phyloP scores from a whole-genome alignment of 306 rosid genomes.

The Pyrus communis region DNA sequence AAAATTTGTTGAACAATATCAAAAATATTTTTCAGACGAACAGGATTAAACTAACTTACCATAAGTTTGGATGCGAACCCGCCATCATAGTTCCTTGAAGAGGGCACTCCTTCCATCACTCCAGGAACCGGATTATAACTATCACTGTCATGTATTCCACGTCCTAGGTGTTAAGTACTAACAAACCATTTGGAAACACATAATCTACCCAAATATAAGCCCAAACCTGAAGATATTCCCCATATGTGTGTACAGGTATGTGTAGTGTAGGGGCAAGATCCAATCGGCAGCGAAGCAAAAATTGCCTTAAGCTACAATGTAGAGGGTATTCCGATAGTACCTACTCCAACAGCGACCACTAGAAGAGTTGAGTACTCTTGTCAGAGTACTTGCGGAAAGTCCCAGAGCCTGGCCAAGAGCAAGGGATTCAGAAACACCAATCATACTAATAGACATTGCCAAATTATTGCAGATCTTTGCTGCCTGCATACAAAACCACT shows the following conservation, averaged over 20 bases:
- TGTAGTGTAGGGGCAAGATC: not conserved
- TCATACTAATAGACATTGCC: constrained; percentile 93
- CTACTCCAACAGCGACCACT: constrained; percentile 99
- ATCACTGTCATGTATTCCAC: constrained; percentile 47
- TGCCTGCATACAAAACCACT: constrained; percentile 43
- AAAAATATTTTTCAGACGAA: not conserved
- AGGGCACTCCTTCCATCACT: constrained; percentile 84
- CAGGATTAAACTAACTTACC: constrained; percentile 36
- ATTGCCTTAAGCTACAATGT: not conserved
- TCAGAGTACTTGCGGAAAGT: constrained; percentile 64
- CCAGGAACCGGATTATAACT: constrained; percentile 96
- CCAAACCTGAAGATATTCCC: not conserved
- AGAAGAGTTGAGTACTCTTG: constrained; percentile 79
- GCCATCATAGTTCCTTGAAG: constrained; percentile 78
- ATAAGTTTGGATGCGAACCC: constrained; percentile 93
- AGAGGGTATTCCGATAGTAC: constrained; percentile 21
- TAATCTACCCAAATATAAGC: not conserved
- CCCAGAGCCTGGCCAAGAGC: constrained; percentile 88
- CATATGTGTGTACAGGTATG: not conserved
- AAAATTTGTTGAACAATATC: not conserved
- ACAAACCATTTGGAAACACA: not conserved
- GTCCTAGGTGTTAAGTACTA: not conserved
- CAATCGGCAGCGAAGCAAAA: not conserved
- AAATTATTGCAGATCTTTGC: constrained; percentile 92
- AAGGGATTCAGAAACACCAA: constrained; percentile 93